Conservation (phyloP, 495 filamentous ascomycete species). For the Penicillium waksmanii region DNA sequence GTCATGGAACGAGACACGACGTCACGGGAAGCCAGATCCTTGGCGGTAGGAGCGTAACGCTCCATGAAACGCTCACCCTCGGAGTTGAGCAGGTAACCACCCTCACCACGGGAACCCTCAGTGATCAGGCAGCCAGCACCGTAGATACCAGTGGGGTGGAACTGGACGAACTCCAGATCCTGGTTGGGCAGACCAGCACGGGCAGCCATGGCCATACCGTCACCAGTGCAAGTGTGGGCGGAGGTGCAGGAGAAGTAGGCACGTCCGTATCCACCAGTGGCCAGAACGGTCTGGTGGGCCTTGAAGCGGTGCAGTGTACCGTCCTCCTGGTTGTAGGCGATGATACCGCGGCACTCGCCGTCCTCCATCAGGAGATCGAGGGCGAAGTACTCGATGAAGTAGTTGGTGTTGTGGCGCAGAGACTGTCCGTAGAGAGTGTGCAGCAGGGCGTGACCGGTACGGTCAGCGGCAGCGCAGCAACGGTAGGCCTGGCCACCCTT, state of each 20-base stretch:
- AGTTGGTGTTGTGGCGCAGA: slow-evolving; percentile 94
- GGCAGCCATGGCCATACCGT: slow-evolving; percentile 98
- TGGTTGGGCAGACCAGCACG: slow-evolving; percentile 97
- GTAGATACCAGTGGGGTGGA: slow-evolving; percentile 99
- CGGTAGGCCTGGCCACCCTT: slow-evolving; percentile 97
- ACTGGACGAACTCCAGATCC: slow-evolving; percentile 99
- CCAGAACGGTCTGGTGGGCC: slow-evolving; percentile 92
- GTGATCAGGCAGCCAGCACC: slow-evolving; percentile 98
- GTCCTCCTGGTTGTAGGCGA: slow-evolving; percentile 98
- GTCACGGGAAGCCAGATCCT: slow-evolving; percentile 92
- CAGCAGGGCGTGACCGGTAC: slow-evolving; percentile 94
- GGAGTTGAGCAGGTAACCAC: slow-evolving; percentile 93
- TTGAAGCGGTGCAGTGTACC: slow-evolving; percentile 96
- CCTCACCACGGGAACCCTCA: slow-evolving; percentile 96
- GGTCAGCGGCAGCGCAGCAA: slow-evolving; percentile 91
- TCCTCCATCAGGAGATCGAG: slow-evolving; percentile 96
- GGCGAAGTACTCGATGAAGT: slow-evolving; percentile 99
- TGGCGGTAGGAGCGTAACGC: slow-evolving; percentile 94
- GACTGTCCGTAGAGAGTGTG: slow-evolving; percentile 99
- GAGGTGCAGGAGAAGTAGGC: slow-evolving; percentile 98
- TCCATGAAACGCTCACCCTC: slow-evolving; percentile 99
- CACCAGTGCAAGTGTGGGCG: slow-evolving; percentile 96
- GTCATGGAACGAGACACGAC: slow-evolving; percentile 97
- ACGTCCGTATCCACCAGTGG: slow-evolving; percentile 94
- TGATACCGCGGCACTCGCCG: slow-evolving; percentile 91